Evolutionary conservation across 1,284 basidiomycete species (phyloP), one percentile per base, ranked within the genome.

Genomic region (Schizopora paradoxa): DNA sequence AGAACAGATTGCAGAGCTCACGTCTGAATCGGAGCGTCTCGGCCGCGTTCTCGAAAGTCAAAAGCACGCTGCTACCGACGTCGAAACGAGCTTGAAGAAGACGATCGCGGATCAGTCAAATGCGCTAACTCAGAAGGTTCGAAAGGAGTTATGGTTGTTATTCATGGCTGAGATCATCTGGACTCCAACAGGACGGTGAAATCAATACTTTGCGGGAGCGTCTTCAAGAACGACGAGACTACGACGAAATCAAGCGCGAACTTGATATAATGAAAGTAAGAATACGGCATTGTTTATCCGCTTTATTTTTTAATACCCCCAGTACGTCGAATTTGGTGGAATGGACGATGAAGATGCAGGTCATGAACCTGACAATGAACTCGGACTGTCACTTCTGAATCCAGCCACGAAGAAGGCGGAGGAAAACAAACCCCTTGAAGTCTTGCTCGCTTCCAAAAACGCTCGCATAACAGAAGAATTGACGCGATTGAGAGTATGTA

Each of bases 241-340:
- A 96, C 57, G 93, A 97, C 58, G 93, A 96, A 66, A 82, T 96
- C 61, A 96, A 96, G 69, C 82, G 93, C 33, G 94, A 96, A 62
- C 74, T 96, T 18, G 92, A 93, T 59, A 95, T 96, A 56, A 90
- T 97, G 89, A 96, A 97, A 80, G 92, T 90, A 43, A 19, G 70
- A 56, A 2, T 41, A 37, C 19, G 29, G 14, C 18, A 13, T 13
- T 27, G 7, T 8, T 22, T 32, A n/a, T 26, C 16, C 6, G 40
- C 42, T 36, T 38, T 39, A 41, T 38, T 19, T 46, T 41, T 31
- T 14, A 11, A 36, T 37, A 5, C n/a, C 48, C 16, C 44, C 56
- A 96, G 92, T 95, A 84, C 57, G 92, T 96, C 51, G 93, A 96
- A 60, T 96, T 96, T 60, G 84, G 87, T 4, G 87, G 87, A 13